These are phyloP conservation scores for Trypanosomatidae sp. DNA, from an alignment of 208 protist species.

Conservation along the genomic window DNA sequence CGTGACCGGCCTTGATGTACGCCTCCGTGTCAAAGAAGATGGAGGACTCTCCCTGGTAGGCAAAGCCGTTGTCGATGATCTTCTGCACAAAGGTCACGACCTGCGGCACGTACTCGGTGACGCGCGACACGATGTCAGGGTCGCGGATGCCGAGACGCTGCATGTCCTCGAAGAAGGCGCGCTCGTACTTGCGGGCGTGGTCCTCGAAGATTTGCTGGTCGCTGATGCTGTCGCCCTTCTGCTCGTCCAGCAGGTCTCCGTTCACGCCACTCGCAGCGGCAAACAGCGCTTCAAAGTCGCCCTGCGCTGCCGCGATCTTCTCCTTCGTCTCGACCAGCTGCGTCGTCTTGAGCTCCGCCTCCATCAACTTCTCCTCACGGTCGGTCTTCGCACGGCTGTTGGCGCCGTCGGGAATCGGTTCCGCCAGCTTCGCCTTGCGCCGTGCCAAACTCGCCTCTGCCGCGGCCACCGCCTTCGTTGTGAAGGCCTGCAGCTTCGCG, in stretches of 20 bases:
- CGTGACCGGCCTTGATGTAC: constrained; percentile 83
- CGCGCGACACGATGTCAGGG: constrained; percentile 95
- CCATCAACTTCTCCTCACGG: constrained; percentile 78
- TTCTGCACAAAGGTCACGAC: constrained; percentile 94
- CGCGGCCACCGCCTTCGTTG: constrained; percentile 40
- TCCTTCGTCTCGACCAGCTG: constrained; percentile 61
- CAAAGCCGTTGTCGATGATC: constrained; percentile 97
- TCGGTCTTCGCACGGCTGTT: constrained; percentile 57
- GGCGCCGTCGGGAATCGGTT: constrained; percentile 43
- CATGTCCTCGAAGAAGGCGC: constrained; percentile 95
- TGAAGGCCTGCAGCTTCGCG: too few relatives aligned
- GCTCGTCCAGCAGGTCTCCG: constrained; percentile 82
- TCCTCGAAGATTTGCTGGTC: constrained; percentile 90
- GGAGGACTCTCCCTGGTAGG: constrained; percentile 93
- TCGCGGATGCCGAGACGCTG: constrained; percentile 78
- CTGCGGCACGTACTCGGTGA: constrained; percentile 98
- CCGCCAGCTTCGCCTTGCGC: constrained; percentile 40
- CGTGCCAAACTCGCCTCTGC: constrained; percentile 34
- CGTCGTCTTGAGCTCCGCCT: constrained; percentile 66
- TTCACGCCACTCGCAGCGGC: constrained; percentile 61
- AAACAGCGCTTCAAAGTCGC: constrained; percentile 55
- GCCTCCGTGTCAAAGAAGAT: constrained; percentile 97
- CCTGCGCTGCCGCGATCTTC: constrained; percentile 53
- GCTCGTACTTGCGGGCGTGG: constrained; percentile 89
- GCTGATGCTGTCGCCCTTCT: constrained; percentile 51